Evolutionary conservation across 2,329 filamentous ascomycete species (phyloP), one percentile per base, ranked within the genome.

Genomic region (Epichloe bromicola): DNA sequence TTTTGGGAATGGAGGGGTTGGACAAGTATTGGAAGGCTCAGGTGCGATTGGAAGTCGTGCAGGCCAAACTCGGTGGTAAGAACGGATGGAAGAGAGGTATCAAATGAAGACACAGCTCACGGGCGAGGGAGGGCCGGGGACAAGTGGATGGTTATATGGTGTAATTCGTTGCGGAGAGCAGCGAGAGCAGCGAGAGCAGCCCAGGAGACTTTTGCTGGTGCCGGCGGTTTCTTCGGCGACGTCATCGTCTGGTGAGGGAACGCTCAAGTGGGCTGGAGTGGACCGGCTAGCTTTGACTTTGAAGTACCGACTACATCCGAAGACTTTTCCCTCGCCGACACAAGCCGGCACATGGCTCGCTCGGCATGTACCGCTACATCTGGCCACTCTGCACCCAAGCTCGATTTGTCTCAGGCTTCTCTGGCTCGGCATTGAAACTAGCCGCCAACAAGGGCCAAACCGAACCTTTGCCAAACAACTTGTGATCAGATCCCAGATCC

Each of bases 111-210:
- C 42, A n/a, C 15, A 7, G 39, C 26, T 12, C 19, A 11, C 46
- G 23, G 26, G 19, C 11, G 19, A 33, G 26, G 43, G 17, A 45
- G 44, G 48, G 46, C 26, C 36, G 45, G 39, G 51, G 49, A 34
- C 42, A 8, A 51, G 49, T 47, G 44, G 49, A 50, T 49, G 50
- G 50, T 51, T 58, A 54, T 56, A 54, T 54, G 53, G 44, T 41
- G 44, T 42, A 39, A 41, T 49, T 48, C 34, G 38, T 20, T 48
- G 53, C 46, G 46, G 43, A 48, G 51, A 49, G 46, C 20, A 20
- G 20, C 20, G 3, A 20, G 20, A 20, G 20, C 20, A 20, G 20
- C 20, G 39, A 48, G 51, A 49, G 46, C 26, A 39, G 36, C 23
- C 19, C 20, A 12, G 26, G 46, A 44, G 53, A 48, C 34, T 6